phyloP scores from a whole-genome alignment of 768 basidiomycete genomes.

The Basidioascus undulatus region DNA sequence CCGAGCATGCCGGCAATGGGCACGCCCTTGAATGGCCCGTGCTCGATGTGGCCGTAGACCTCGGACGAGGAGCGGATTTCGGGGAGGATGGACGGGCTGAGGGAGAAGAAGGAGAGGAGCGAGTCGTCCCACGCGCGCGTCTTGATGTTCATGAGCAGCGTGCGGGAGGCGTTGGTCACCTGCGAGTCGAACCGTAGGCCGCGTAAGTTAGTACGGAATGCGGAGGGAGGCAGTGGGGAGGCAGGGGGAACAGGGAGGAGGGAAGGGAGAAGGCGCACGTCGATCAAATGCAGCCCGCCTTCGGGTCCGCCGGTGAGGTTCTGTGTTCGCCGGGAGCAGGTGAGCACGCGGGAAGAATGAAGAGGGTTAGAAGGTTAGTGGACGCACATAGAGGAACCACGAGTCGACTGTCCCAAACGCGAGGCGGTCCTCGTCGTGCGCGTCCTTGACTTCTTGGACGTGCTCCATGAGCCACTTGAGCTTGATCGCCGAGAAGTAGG shows the following conservation, averaged over 20 bases:
- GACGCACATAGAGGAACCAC: slow-evolving; percentile 67
- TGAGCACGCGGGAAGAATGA: too few species aligned
- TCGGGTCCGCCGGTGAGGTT: slow-evolving; percentile 59
- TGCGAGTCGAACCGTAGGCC: too few species aligned
- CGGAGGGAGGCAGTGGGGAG: too few species aligned
- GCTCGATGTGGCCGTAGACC: slow-evolving; percentile 52
- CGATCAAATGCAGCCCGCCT: slow-evolving; percentile 53
- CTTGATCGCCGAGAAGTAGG: slow-evolving; percentile 78
- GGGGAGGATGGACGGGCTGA: slow-evolving; percentile 55
- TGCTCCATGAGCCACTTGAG: slow-evolving; percentile 92
- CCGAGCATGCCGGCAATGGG: slow-evolving; percentile 82
- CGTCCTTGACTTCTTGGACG: slow-evolving; percentile 42
- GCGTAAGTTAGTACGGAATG: too few species aligned
- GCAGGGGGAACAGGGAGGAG: too few species aligned
- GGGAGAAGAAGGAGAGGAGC: slow-evolving; percentile 64
- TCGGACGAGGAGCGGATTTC: slow-evolving; percentile 74
- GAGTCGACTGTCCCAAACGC: slow-evolving; percentile 90
- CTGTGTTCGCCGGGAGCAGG: slow-evolving; percentile 19
- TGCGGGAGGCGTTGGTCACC: slow-evolving; percentile 91
- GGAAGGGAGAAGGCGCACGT: too few species aligned
- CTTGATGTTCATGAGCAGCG: slow-evolving; percentile 62
- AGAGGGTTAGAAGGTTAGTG: too few species aligned
- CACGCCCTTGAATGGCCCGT: slow-evolving; percentile 27
- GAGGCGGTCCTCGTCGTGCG: slow-evolving; percentile 57
- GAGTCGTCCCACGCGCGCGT: slow-evolving; percentile 61